Evolutionary conservation across 805 yeast species (phyloP), one percentile per base, ranked within the genome.

Genomic region (Metschnikowia drakensbergensis): DNA sequence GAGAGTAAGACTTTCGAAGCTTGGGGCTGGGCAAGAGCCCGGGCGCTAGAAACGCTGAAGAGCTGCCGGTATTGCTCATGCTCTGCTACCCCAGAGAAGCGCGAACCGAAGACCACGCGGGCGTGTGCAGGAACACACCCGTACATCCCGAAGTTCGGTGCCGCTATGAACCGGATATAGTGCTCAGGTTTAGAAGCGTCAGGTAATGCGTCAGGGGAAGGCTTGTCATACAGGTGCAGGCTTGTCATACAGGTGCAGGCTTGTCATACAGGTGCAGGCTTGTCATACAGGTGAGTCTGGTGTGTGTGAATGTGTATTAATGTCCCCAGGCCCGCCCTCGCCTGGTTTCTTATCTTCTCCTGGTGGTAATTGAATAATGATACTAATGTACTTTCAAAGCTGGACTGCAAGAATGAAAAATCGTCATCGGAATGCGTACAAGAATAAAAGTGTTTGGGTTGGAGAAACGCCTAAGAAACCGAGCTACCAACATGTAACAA

Each of bases 1-100:
- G 45, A 1, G 31, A 45, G 8, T 28, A 28, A 4, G 37, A 10
- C 23, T 33, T 39, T 8, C 45, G 48, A 9, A 40, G 45, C 33
- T 41, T 34, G 33, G 37, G 37, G 37, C 37, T 33, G 37, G 45
- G 22, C 23, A 40, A 30, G 28, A 40, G 43, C 43, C 43, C 43
- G 23, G 43, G 36, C 29, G 36, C 36, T 40, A 40, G 46, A 23
- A 42, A 35, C 31, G 38, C 46, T 2, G 38, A 31, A 7, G 39
- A 27, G 30, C 28, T 11, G 10, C 38, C 34, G 26, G 34, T 10
- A n/a, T 25, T 45, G 46, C n/a, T 39, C 48, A 45, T 45, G 45
- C 8, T 8, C 23, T 22, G 6, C 13, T 23, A 26, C 32, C 35
- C 41, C 32, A 37, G 35, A 31, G 33, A 13, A 3, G 36, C 31